Conservation (phyloP, 768 basidiomycete genomes). For the Amanita rimosa region DNA sequence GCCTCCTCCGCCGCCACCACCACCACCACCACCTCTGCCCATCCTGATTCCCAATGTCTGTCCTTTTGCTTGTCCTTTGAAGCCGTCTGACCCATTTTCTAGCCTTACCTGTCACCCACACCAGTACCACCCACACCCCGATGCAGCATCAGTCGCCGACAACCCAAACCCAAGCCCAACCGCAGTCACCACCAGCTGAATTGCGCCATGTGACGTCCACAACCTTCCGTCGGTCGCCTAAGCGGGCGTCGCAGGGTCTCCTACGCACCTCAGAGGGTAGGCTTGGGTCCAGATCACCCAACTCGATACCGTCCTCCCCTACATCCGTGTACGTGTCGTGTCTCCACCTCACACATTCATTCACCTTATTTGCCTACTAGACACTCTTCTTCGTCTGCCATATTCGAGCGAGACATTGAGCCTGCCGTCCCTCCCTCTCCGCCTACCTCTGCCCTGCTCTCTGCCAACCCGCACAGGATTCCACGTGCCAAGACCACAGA, state of each 20-base stretch:
- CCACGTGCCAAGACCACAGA: slow-evolving; percentile 64
- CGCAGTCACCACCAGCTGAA: slow-evolving; percentile 16
- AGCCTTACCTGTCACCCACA: neutral
- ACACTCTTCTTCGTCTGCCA: slow-evolving; percentile 78
- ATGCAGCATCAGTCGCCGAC: slow-evolving; percentile 11
- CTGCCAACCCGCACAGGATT: slow-evolving; percentile 57
- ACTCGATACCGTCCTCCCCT: slow-evolving; percentile 71
- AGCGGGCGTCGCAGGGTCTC: slow-evolving; percentile 33
- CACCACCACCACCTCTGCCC: neutral
- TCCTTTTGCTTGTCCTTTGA: neutral
- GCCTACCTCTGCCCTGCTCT: slow-evolving; percentile 35
- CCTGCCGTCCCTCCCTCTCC: slow-evolving; percentile 34
- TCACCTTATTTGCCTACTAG: slow-evolving; percentile 11
- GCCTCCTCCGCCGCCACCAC: neutral
- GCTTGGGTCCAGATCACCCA: slow-evolving; percentile 54
- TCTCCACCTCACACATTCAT: neutral
- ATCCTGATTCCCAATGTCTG: neutral
- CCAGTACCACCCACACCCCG: neutral
- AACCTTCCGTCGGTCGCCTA: slow-evolving; percentile 24
- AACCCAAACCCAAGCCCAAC: slow-evolving; percentile 13
- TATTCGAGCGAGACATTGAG: slow-evolving; percentile 89
- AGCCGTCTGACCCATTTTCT: too few relatives aligned
- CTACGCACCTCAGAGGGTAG: slow-evolving; percentile 27
- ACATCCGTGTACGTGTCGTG: slow-evolving; percentile 52
- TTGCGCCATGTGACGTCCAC: slow-evolving; percentile 47